Evolutionary conservation across 2,329 filamentous ascomycete genomes (phyloP), one percentile per base, ranked within the genome.

Genomic region (Cladosporium sp.): DNA sequence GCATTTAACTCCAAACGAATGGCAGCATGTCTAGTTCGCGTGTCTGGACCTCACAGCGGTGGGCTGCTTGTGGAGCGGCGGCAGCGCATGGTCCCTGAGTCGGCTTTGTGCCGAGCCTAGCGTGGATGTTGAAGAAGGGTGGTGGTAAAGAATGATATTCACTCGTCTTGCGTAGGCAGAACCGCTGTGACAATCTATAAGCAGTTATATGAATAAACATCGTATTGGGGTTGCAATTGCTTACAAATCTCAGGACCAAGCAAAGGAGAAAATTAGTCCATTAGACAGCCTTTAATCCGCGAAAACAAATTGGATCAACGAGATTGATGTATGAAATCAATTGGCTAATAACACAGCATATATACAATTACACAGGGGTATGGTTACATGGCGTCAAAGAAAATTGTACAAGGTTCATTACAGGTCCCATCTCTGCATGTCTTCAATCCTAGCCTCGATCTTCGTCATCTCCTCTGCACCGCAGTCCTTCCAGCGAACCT

Each of bases 401-500:
- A 20, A 22, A n/a, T n/a, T 42, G 39, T 39, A 52, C 45, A 48
- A 48, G 24, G 24, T 24, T 28, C 7, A 35, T 48, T 28, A 48
- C n/a, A 34, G 28, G 28, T 48, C 45, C 19, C 45, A 32, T 7
- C 20, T 39, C 20, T 24, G 36, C 17, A 42, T 13, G 7, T 53
- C 22, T 12, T 53, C 36, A 6, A 53, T 40, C 50, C 20, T 12
- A 1, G n/a, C 5, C 36, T 53, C 50, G n/a, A 53, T 35, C 12
- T 42, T 20, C 25, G 20, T n/a, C 9, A 24, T 32, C 25, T 53
- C 50, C 22, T 40, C 36, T 13, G n/a, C 20, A n/a, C 35, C 32
- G 19, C 52, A 47, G 4, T 55, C 52, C 32, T 47, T 42, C 77
- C 77, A 79, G 25, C 68, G 47, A 9, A 45, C 58, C 47, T 68